These are phyloP conservation scores for Trichoderma hamatum DNA, from an alignment of 2,329 filamentous ascomycete species.

Conservation along the genomic window DNA sequence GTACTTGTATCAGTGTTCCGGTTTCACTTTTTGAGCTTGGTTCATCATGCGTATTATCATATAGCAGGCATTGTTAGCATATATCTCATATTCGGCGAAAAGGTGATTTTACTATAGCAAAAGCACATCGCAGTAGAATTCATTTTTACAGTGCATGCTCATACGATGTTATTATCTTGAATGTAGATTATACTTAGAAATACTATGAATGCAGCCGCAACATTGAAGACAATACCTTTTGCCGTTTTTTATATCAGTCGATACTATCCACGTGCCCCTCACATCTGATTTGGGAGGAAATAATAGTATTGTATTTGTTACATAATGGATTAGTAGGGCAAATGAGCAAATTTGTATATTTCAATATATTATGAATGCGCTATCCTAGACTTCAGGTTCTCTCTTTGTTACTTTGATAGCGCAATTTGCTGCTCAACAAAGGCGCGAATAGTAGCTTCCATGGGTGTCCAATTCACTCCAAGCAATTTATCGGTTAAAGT, in stretches of 20 bases:
- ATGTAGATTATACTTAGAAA: background rate
- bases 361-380: background rate
- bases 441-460: constrained; percentile 2
- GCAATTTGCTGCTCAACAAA: constrained; percentile 17
- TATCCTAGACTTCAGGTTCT: background rate
- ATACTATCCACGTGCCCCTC: no score
- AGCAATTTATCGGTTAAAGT: background rate
- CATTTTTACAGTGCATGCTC: background rate
- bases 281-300: background rate
- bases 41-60: no score
- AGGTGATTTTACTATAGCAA: background rate
- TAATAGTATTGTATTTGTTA: background rate
- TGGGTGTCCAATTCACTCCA: background rate
- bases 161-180: background rate
- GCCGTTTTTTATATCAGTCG: background rate
- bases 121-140: no score
- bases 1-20: background rate
- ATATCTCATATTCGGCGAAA: background rate
- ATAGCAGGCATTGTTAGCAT: background rate
- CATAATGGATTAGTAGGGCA: background rate
- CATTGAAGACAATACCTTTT: background rate
- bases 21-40: background rate
- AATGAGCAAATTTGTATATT: background rate
- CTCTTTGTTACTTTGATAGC: background rate
- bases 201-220: background rate